Percentiles rank a stretch among this genome's conserved stretches.
These are phyloP conservation scores for Aphanomyces euteiches DNA, from an alignment of 352 stramenopile genomes.

Conservation along the genomic window DNA sequence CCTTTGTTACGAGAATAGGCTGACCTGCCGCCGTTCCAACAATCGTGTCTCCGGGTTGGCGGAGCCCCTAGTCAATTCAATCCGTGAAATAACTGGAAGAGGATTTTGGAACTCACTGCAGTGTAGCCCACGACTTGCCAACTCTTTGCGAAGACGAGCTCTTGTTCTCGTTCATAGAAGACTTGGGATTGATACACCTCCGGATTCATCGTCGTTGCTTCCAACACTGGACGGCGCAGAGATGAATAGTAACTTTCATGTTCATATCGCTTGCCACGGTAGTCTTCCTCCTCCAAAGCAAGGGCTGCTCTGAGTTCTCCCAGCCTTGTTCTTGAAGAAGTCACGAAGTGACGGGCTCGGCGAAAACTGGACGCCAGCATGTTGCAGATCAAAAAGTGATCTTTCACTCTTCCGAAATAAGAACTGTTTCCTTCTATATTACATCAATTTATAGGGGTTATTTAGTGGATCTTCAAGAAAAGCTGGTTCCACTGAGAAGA, in stretches of 20 bases:
- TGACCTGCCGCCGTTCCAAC: constrained; percentile 31
- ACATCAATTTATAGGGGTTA: too few relatives aligned
- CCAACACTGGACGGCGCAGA: constrained; percentile 24
- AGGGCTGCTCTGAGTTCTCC: too few relatives aligned
- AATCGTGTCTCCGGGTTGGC: constrained; percentile 34
- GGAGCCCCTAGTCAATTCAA: constrained; percentile 26
- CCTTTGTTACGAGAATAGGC: constrained; percentile 33
- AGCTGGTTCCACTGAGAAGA: too few relatives aligned
- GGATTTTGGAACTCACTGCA: constrained; percentile 7
- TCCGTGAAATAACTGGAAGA: background rate
- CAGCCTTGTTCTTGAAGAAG: too few relatives aligned
- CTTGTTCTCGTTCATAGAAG: constrained; percentile 33
- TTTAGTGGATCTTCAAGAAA: too few relatives aligned
- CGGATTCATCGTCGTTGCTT: constrained; percentile 34
- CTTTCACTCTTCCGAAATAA: too few relatives aligned
- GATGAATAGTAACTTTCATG: constrained; percentile 20
- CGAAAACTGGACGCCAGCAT: too few relatives aligned
- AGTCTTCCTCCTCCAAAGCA: background rate
- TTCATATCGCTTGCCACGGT: constrained; percentile 8
- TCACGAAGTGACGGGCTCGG: too few relatives aligned
- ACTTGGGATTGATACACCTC: constrained; percentile 27
- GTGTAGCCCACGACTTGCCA: constrained; percentile 35
- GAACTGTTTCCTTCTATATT: too few relatives aligned
- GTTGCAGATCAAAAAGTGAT: too few relatives aligned
- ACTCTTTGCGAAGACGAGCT: constrained; percentile 33